Evolutionary conservation across 163 green algal species (phyloP).

Genomic region (Scenedesmus sp.): DNA sequence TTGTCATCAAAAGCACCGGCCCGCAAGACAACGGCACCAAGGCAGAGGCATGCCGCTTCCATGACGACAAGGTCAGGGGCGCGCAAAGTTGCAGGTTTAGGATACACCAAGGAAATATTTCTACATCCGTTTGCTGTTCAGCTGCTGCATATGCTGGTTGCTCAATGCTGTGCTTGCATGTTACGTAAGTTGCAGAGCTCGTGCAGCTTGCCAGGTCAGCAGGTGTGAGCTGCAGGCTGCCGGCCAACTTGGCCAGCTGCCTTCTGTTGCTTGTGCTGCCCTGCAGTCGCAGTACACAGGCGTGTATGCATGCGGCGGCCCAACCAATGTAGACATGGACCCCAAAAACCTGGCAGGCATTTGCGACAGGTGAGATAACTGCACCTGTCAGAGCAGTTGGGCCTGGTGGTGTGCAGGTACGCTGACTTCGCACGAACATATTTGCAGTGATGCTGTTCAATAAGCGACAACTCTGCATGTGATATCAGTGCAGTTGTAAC

Average conservation of each 20-base stretch:
- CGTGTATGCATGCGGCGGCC: constrained; percentile 70
- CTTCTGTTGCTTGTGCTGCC: not conserved
- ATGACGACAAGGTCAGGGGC: constrained; percentile 60
- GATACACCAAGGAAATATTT: too few species aligned
- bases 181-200: not conserved
- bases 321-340: constrained; percentile 70
- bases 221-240: not conserved
- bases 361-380: constrained; percentile 46
- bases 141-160: not conserved
- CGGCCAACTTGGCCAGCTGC: not conserved
- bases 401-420: too few species aligned
- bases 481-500: too few species aligned
- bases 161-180: not conserved
- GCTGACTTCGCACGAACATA: too few species aligned
- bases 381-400: too few species aligned
- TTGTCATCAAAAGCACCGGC: constrained; percentile 41
- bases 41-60: constrained; percentile 55
- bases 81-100: too few species aligned
- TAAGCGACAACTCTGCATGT: too few species aligned
- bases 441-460: too few species aligned
- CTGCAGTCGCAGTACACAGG: constrained; percentile 69
- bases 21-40: constrained; percentile 50
- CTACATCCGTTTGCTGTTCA: not conserved
- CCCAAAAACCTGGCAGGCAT: constrained; percentile 54
- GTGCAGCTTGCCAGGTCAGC: not conserved